A percentile compares a stretch with the other conserved stretches of the same genome.
Conservation (phyloP, 164 flowering plant species). For the Magnolia sinica region DNA sequence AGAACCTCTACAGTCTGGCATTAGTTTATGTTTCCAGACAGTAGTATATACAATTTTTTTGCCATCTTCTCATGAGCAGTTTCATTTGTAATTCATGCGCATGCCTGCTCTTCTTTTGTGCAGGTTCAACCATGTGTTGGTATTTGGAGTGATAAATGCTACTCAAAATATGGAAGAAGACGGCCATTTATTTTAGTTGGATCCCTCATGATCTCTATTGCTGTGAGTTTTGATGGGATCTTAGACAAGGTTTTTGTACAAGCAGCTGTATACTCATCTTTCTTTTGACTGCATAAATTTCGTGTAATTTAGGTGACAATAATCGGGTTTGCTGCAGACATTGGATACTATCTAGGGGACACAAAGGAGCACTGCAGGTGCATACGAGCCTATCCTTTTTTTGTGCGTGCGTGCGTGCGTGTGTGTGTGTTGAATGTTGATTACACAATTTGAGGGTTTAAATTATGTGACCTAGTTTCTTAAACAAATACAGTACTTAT, state of each 20-base stretch:
- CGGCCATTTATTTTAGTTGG: conserved; percentile 91
- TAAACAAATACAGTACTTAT: conserved; percentile 53
- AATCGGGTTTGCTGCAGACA: conserved; percentile 99
- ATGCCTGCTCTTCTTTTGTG: conserved; percentile 4
- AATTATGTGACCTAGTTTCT: conserved; percentile 6
- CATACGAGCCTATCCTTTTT: neutral
- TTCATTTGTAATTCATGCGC: neutral
- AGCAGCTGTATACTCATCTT: conserved; percentile 3
- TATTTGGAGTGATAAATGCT: conserved; percentile 98
- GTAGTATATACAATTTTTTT: neutral
- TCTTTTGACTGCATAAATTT: conserved; percentile 28
- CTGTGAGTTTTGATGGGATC: conserved; percentile 52
- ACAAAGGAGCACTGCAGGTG: conserved; percentile 94
- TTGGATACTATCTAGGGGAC: conserved; percentile 91
- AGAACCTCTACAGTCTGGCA: neutral
- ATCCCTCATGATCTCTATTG: conserved; percentile 76
- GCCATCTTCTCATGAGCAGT: neutral
- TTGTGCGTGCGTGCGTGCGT: no score
- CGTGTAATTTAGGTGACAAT: conserved; percentile 74
- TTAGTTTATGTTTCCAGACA: neutral
- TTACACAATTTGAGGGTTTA: neutral
- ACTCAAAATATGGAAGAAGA: conserved; percentile 94
- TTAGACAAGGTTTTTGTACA: neutral
- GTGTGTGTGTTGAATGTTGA: neutral
- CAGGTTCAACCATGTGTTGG: conserved; percentile 99